Evolutionary conservation across 257 asterid genomes (phyloP).

Genomic region (Penstemon newberryi): DNA sequence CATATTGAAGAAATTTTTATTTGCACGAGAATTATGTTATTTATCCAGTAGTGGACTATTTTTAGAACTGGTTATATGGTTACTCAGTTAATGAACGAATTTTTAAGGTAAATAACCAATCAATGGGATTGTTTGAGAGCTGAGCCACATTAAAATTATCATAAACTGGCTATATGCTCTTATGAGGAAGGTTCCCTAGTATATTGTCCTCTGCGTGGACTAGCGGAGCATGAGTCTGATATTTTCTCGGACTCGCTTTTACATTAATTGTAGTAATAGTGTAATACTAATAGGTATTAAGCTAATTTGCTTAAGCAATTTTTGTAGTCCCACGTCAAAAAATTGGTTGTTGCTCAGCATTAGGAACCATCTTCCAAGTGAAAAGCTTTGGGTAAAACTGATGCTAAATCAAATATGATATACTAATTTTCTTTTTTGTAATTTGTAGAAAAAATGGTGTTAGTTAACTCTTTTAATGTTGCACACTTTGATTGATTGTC

Average conservation of each 20-base stretch:
- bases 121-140: background rate
- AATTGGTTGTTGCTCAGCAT: background rate
- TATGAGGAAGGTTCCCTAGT: background rate
- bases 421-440: background rate
- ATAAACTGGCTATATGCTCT: background rate
- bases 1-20: no score
- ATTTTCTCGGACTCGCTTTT: background rate
- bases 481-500: constrained; percentile 27
- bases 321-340: background rate
- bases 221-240: background rate
- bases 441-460: background rate
- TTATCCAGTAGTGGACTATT: background rate
- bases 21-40: background rate
- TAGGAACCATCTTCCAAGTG: background rate
- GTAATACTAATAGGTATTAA: background rate
- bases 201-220: background rate
- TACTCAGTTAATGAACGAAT: no score
- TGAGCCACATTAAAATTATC: constrained; percentile 4
- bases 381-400: constrained; percentile 8
- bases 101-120: background rate
- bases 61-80: background rate
- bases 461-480: constrained; percentile 2
- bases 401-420: background rate
- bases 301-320: background rate
- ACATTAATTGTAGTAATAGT: background rate